Percentiles rank a stretch among this genome's conserved stretches.
Conservation (phyloP, 2,329 filamentous ascomycete species). For the Dendryphion nanum region DNA sequence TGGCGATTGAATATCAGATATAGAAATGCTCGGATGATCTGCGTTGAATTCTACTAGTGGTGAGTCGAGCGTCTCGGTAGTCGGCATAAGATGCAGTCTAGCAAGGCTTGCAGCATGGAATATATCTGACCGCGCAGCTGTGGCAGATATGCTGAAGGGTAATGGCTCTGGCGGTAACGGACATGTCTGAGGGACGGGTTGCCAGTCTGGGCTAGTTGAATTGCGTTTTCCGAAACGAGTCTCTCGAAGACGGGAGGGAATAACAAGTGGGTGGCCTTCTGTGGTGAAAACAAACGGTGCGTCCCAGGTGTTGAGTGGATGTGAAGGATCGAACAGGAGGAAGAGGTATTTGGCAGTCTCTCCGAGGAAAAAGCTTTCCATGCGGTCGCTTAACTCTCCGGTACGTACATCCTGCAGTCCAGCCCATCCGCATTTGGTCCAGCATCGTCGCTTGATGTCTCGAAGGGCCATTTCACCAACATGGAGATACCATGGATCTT, state of each 20-base stretch:
- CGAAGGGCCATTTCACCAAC: slow-evolving; percentile 92
- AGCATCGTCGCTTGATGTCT: slow-evolving; percentile 85
- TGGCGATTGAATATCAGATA: slow-evolving; percentile 57
- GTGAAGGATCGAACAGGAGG: slow-evolving; percentile 79
- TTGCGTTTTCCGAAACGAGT: slow-evolving; percentile 5
- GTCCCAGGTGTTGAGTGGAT: slow-evolving; percentile 85
- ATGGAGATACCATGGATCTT: slow-evolving; percentile 94
- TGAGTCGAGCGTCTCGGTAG: slow-evolving; percentile 56
- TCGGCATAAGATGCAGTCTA: slow-evolving; percentile 73
- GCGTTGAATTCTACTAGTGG: slow-evolving; percentile 54
- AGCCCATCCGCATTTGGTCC: slow-evolving; percentile 90
- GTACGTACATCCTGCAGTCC: slow-evolving; percentile 61
- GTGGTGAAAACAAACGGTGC: slow-evolving; percentile 91
- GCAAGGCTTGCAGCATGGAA: slow-evolving; percentile 88
- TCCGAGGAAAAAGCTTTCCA: slow-evolving; percentile 98
- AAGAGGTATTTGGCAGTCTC: slow-evolving; percentile 97
- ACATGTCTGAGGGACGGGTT: slow-evolving; percentile 56
- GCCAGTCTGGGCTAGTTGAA: slow-evolving; percentile 7
- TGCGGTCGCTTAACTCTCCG: slow-evolving; percentile 88
- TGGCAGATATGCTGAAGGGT: slow-evolving; percentile 73
- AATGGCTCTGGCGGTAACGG: slow-evolving; percentile 59
- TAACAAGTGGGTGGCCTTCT: slow-evolving; percentile 88
- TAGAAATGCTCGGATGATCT: slow-evolving; percentile 54
- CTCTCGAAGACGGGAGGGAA: slow-evolving; percentile 56
- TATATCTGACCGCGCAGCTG: slow-evolving; percentile 74